A percentile compares a stretch with the other conserved stretches of the same genome.
phyloP scores from a whole-genome alignment of 176 grass and related monocot genomes.

The Tillandsia fasciculata region DNA sequence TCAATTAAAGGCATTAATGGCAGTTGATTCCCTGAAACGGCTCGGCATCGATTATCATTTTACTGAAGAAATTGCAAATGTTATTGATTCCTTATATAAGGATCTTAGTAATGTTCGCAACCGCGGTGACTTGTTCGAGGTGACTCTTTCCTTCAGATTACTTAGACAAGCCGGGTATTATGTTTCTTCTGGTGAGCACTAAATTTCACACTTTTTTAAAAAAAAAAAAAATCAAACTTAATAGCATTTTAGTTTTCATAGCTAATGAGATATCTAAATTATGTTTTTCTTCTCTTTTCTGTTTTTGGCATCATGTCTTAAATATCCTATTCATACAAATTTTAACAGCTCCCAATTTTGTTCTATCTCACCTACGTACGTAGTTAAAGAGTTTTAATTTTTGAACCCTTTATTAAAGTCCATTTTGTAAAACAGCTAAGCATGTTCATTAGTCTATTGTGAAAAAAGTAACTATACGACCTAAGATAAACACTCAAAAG shows the following conservation, averaged over 20 bases:
- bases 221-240: neutral
- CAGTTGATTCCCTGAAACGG: neutral
- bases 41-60: neutral
- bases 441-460: too few relatives aligned
- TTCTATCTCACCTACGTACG: too few relatives aligned
- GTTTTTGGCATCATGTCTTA: too few relatives aligned
- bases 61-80: neutral
- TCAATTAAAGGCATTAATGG: neutral
- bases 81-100: conserved; percentile 1
- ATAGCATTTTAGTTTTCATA: neutral
- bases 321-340: too few relatives aligned
- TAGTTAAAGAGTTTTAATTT: too few relatives aligned
- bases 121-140: neutral
- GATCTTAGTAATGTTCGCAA: neutral
- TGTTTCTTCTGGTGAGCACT: neutral
- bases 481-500: too few relatives aligned
- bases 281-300: too few relatives aligned
- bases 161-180: conserved; percentile 3
- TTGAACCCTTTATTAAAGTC: too few relatives aligned
- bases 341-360: too few relatives aligned
- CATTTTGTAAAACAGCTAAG: too few relatives aligned
- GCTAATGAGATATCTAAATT: too few relatives aligned
- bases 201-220: neutral
- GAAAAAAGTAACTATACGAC: too few relatives aligned
- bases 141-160: neutral